Evolutionary conservation across 352 stramenopile species (phyloP).

Genomic region (Bremia lactucae): DNA sequence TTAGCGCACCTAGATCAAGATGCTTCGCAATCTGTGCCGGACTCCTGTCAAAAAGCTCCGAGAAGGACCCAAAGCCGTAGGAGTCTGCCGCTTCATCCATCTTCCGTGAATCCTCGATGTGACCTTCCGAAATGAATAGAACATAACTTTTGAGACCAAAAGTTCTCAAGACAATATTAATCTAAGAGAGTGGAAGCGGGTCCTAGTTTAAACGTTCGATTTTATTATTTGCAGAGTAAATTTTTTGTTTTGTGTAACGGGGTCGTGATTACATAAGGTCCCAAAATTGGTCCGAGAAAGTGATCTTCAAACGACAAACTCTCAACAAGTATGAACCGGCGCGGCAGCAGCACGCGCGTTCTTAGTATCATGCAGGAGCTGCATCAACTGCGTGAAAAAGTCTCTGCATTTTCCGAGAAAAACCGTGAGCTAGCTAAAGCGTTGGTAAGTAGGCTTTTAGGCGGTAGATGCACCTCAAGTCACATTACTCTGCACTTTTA

Average conservation of each 20-base stretch:
- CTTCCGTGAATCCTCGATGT: not conserved
- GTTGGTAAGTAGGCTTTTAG: slow-evolving; percentile 23
- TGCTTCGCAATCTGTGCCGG: slow-evolving; percentile 4
- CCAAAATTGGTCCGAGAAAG: slow-evolving; percentile 4
- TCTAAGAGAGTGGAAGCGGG: too few species aligned
- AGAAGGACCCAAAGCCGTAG: slow-evolving; percentile 62
- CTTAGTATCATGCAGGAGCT: slow-evolving; percentile 59
- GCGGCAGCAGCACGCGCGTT: slow-evolving; percentile 32
- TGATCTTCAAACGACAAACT: slow-evolving; percentile 9
- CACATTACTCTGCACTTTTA: not conserved
- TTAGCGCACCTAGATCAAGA: slow-evolving; percentile 29
- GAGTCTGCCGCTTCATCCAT: slow-evolving; percentile 56
- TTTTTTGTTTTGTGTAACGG: too few species aligned
- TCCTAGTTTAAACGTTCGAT: too few species aligned
- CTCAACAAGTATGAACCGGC: slow-evolving; percentile 18
- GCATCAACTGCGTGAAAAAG: slow-evolving; percentile 38
- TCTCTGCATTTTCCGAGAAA: slow-evolving; percentile 31
- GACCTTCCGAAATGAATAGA: too few species aligned
- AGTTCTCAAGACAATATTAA: too few species aligned
- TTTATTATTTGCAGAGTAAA: too few species aligned
- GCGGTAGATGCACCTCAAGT: not conserved
- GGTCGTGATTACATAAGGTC: too few species aligned
- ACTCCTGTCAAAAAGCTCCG: slow-evolving; percentile 33
- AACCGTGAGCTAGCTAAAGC: slow-evolving; percentile 58
- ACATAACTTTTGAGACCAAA: too few species aligned